Conservation (phyloP, 2,329 filamentous ascomycete genomes). For the Epichloe gansuensis region DNA sequence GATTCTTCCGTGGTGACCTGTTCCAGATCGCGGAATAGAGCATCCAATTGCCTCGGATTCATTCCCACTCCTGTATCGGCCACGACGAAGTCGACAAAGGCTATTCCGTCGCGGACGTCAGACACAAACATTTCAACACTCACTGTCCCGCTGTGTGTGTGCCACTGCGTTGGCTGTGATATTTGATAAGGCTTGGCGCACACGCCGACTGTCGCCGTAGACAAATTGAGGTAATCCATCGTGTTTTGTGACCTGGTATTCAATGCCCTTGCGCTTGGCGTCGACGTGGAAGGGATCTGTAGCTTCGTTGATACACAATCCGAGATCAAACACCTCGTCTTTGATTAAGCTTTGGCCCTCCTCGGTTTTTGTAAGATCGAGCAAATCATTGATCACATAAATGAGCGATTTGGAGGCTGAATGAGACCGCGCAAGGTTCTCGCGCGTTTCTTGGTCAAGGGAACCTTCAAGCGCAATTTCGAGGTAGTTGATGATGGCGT, state of each 20-base stretch:
- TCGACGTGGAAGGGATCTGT: conserved; percentile 63
- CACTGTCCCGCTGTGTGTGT: conserved; percentile 55
- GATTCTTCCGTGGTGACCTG: conserved; percentile 40
- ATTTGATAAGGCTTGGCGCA: conserved; percentile 77
- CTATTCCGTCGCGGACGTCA: conserved; percentile 38
- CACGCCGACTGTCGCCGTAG: conserved; percentile 64
- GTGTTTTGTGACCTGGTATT: conserved; percentile 55
- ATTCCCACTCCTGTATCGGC: conserved; percentile 65
- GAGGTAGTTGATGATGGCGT: conserved; percentile 89
- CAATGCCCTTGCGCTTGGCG: conserved; percentile 61
- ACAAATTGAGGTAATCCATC: conserved; percentile 59
- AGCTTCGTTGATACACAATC: conserved; percentile 61
- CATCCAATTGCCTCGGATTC: conserved; percentile 48
- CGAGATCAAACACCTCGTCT: conserved; percentile 67
- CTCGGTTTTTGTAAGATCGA: conserved; percentile 81
- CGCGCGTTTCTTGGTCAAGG: conserved; percentile 69
- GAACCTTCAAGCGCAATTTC: conserved; percentile 79
- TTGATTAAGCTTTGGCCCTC: conserved; percentile 69
- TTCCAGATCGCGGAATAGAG: conserved; percentile 46
- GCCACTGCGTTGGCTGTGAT: conserved; percentile 77
- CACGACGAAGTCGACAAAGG: conserved; percentile 61
- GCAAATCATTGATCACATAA: conserved; percentile 84
- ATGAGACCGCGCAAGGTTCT: conserved; percentile 74
- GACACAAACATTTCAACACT: conserved; percentile 57
- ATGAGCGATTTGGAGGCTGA: conserved; percentile 87